Evolutionary conservation across 139 green algal species (phyloP), one percentile per base, ranked within the genome.

Genomic region (Diplosphaera chodatii): DNA sequence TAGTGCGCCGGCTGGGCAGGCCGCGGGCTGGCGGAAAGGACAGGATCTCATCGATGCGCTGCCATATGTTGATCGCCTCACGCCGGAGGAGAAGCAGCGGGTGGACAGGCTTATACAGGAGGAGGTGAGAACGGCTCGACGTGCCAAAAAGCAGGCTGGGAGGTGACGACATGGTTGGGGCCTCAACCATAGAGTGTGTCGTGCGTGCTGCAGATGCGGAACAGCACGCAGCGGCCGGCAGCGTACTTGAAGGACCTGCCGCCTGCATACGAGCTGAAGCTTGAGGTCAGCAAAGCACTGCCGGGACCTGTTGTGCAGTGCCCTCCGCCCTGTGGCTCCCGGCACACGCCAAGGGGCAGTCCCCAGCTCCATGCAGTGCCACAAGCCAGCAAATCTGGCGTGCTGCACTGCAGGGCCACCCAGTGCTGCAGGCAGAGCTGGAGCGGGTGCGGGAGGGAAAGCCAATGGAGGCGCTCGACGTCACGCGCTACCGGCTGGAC

Each of bases 221-320:
- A 64, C 8, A 87, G 81, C 77, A 80, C 59, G 8, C 90, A 89
- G 65, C 74, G 67, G 68, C 84, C 89, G 0, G 72, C 79, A 27
- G 90, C 94, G 67, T 96, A 93, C 72, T 30, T 92, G 37, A 72
- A 73, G 2, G 85, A 92, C 63, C 55, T 94, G 76, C 83, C 84
- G 0, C 68, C 83, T 1, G 30, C 90, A 40, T 87, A 80, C 3
- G 27, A 76, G 15, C 72, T 79, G 29, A 77, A 69, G 3, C 85
- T 92, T 62, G 76, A 86, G 69, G 79, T 81, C 34, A 40, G 73
- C 30, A n/a, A n/a, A n/a, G n/a, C n/a, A n/a, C n/a, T n/a, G n/a
- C n/a, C n/a, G n/a, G n/a, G n/a, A n/a, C n/a, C n/a, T 48, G 6
- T 20, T 48, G 10, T 48, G 37, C 37, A 48, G 10, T 48, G 37